Percentiles rank a stretch among this genome's conserved stretches.
phyloP scores from a whole-genome alignment of 2,329 filamentous ascomycete genomes.

The Xylaria polymorpha region DNA sequence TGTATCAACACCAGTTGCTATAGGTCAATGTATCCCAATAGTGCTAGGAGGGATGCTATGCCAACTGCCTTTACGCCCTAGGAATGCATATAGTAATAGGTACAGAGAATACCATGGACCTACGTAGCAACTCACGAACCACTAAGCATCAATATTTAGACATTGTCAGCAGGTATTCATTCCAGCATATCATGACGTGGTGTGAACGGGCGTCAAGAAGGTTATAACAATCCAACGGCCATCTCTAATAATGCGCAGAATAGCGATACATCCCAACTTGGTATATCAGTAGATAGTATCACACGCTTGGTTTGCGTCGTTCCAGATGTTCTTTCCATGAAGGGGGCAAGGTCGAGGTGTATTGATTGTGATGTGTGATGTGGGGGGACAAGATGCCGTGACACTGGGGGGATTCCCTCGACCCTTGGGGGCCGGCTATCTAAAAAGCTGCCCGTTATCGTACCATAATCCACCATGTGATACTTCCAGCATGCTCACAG shows the following conservation, averaged over 20 bases:
- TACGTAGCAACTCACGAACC: not conserved
- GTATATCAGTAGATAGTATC: slow-evolving; percentile 29
- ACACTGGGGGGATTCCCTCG: slow-evolving; percentile 42
- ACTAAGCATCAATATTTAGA: not conserved
- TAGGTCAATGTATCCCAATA: not conserved
- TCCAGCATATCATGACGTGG: slow-evolving; percentile 3
- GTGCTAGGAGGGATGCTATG: not conserved
- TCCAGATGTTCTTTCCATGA: slow-evolving; percentile 24
- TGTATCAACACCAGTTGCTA: not conserved
- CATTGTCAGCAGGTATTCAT: not conserved
- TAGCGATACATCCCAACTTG: slow-evolving; percentile 18
- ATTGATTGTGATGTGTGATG: slow-evolving; percentile 47
- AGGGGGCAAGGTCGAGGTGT: slow-evolving; percentile 40
- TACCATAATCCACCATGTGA: slow-evolving; percentile 43
- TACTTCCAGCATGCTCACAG: slow-evolving; percentile 30
- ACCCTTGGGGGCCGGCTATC: slow-evolving; percentile 40
- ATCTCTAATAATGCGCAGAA: slow-evolving; percentile 9
- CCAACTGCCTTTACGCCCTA: not conserved
- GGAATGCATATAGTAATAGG: not conserved
- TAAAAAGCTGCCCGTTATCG: slow-evolving; percentile 37
- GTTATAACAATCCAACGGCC: slow-evolving; percentile 13
- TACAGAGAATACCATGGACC: not conserved
- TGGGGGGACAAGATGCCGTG: slow-evolving; percentile 47
- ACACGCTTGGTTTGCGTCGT: slow-evolving; percentile 26
- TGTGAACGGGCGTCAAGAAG: not conserved